Base-by-base conservation (phyloP, 169 alveolate genomes). In the Perkinsus olseni region DNA sequence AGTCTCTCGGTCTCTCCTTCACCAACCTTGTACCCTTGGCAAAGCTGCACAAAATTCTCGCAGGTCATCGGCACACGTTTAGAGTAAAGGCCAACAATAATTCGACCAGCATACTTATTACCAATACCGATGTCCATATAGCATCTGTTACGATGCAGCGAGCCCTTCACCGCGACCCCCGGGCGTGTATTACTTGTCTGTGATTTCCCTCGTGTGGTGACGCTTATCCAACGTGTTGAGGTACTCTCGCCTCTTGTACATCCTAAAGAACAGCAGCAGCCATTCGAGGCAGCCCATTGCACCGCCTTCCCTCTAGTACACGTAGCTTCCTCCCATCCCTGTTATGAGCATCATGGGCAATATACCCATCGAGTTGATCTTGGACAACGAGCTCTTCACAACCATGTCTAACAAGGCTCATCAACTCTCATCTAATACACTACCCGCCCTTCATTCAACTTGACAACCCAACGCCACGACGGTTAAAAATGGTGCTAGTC, bases 1-100 rank as follows among this genome's bases (percentile, higher is more conserved):
- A 62, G 34, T 24, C 82, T 13, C 82, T 62, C 82, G 8, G 82
- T 62, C 31, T 62, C 82, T 24, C 82, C 82, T 62, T 62, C 93
- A 0, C 90, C 92, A 28, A 92, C 94, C 13, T 50, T n/a, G 91
- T 92, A 94, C 10, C 95, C 95, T 38, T 94, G 92, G 50, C 94
- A 90, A 38, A 94, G 93, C 91, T 94, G 95, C n/a, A 94, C 40
- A 82, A 94, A 94, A 93, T 94, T 94, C 94, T 94, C 95, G 82
- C 37, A 82, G 10, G 92, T 38, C 50, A 94, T 51, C 34, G 95
- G 95, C 38, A 92, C 94, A 6, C 36, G 92, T 39, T 92, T 93
- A 34, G 94, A 38, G 74, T 94, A 94, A 13, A 94, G 74, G 74
- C 95, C 95, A 40, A 94, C 74, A 38, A 94, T 62, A 45, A 94